Conservation (phyloP, 331 rosid species). For the Quercus phellos region DNA sequence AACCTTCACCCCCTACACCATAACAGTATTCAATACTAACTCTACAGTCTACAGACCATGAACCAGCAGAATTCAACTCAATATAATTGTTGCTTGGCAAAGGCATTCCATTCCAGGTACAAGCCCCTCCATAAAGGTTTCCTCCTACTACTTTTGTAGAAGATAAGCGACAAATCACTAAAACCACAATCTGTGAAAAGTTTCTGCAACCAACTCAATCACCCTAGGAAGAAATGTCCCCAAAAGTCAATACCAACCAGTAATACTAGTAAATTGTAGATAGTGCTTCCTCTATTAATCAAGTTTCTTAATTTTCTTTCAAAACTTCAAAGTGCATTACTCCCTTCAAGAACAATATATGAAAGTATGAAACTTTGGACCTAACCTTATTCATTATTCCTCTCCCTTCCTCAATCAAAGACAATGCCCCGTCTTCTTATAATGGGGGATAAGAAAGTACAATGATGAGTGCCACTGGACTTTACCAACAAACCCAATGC, state of each 20-base stretch:
- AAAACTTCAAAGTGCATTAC: not conserved
- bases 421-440: not conserved
- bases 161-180: too few relatives aligned
- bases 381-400: not conserved
- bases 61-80: too few relatives aligned
- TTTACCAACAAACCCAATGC: not conserved
- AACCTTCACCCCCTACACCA: too few relatives aligned
- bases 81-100: too few relatives aligned
- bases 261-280: too few relatives aligned
- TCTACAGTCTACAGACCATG: too few relatives aligned
- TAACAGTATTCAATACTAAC: not conserved
- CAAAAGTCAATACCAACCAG: not conserved
- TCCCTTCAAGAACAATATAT: not conserved
- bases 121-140: too few relatives aligned
- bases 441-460: not conserved
- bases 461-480: not conserved
- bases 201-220: not conserved
- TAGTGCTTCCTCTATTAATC: too few relatives aligned
- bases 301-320: not conserved
- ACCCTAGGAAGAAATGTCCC: not conserved
- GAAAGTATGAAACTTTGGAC: not conserved
- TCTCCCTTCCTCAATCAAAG: not conserved
- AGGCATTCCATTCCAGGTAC: too few relatives aligned
- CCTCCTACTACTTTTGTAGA: too few relatives aligned
- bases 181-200: not conserved